Percentiles rank a stretch among this genome's conserved stretches.
These are phyloP conservation scores for Pneumocystis canis DNA, from an alignment of 1,139 yeast genomes.

Conservation along the genomic window DNA sequence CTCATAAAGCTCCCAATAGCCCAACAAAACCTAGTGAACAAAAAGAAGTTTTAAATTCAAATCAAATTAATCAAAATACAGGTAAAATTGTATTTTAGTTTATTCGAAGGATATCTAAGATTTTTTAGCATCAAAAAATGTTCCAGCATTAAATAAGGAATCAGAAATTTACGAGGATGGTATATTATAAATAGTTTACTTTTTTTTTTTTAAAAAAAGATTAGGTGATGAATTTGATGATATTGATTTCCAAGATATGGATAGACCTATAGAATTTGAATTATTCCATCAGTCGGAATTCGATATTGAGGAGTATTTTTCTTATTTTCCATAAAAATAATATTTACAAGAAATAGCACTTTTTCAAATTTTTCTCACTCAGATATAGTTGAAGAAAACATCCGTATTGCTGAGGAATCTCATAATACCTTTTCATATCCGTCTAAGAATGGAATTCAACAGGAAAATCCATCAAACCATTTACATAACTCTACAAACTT, in stretches of 20 bases:
- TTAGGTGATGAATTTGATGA: constrained; percentile 1
- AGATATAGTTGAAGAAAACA: not conserved
- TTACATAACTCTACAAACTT: not conserved
- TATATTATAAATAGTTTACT: not conserved
- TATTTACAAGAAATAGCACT: not conserved
- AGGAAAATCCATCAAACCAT: not conserved
- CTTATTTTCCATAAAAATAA: not conserved
- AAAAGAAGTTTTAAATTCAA: not conserved
- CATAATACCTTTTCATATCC: not conserved
- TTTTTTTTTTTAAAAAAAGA: not conserved
- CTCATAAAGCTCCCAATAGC: not conserved
- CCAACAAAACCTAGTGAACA: not conserved
- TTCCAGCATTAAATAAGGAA: not conserved
- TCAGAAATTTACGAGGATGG: not conserved
- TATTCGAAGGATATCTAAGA: not conserved
- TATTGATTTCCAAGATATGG: not conserved
- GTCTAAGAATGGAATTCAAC: not conserved
- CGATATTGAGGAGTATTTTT: not conserved
- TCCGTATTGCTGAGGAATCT: not conserved
- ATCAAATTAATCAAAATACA: not conserved
- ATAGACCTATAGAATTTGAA: not conserved
- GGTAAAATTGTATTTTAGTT: not conserved
- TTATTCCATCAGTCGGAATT: not conserved
- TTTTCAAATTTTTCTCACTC: not conserved
- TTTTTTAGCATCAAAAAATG: not conserved